Evolutionary conservation across 257 asterid genomes (phyloP), one percentile per base, ranked within the genome.

Genomic region (Solanum etuberosum): DNA sequence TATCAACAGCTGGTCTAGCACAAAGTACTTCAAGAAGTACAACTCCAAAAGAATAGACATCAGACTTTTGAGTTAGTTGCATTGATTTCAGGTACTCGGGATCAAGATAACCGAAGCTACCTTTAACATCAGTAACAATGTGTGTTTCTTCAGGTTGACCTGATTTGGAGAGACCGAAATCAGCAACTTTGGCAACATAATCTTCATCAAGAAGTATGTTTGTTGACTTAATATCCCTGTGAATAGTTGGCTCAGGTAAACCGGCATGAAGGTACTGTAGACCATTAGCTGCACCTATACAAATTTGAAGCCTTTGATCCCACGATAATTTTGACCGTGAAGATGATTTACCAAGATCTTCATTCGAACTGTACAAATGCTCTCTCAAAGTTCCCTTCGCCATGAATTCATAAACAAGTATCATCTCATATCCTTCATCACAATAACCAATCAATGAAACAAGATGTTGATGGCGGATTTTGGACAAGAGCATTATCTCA

Each of bases 371-470:
- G 31, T 93, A 93, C 2, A 94, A 87, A 90, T 94, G 98, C 29
- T 93, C 95, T 34, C 94, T 90, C 32, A 93, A 85, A 29, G 95
- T 89, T 1, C 96, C 96, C 82, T 90, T 93, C 88, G 92, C 94
- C 96, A 94, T 91, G 90, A 92, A 93, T 88, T 93, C 96, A 11
- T 93, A 92, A 5, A 94, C 92, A 0, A 94, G 91, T 15, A 93
- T 89, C 98, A 94, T 92, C 88, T 93, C 96, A 1, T 89, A 59
- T 86, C 83, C 42, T 61, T 93, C 95, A 14, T 92, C 90, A 40
- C 97, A 94, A 61, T 92, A 94, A 1, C 97, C 97, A 11, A 94
- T 90, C 91, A 94, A 37, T 1, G 96, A 92, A 54, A 94, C 98
- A 2, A 94, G 92, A 87, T 93, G 94, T 0, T 89, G 92, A 87